A percentile compares a stretch with the other conserved stretches of the same genome.
phyloP scores from a whole-genome alignment of 2,329 filamentous ascomycete genomes.

The Hypoxylon sp. region DNA sequence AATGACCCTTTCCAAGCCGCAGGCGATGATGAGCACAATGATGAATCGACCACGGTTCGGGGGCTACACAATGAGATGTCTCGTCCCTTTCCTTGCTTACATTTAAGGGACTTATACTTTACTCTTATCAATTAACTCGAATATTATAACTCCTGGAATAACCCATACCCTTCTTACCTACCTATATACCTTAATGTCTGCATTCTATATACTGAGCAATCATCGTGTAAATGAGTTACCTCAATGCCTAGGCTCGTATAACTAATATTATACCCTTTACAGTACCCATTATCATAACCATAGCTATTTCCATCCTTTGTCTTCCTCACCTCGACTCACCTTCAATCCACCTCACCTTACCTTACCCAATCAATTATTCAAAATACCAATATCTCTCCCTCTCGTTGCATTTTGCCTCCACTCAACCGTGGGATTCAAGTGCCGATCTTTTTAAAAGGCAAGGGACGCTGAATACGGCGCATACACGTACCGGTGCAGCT shows the following conservation, averaged over 20 bases:
- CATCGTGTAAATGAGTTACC: slow-evolving; percentile 4
- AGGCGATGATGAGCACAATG: slow-evolving; percentile 33
- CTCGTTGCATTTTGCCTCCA: slow-evolving; percentile 32
- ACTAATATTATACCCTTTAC: slow-evolving; percentile 9
- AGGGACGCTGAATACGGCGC: slow-evolving; percentile 21
- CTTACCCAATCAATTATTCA: slow-evolving; percentile 26
- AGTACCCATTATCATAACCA: slow-evolving; percentile 24
- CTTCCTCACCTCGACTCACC: slow-evolving; percentile 25
- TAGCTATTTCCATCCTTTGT: slow-evolving; percentile 5
- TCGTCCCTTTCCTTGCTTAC: slow-evolving; percentile 4
- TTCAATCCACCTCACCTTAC: slow-evolving; percentile 10
- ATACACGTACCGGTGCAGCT: slow-evolving; percentile 35
- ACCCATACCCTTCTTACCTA: slow-evolving; percentile 11
- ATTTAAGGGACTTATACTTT: slow-evolving; percentile 8
- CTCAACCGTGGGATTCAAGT: slow-evolving; percentile 20
- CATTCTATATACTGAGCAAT: slow-evolving; percentile 5
- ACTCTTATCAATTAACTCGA: background rate
- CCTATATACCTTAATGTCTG: slow-evolving; percentile 2
- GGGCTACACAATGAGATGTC: slow-evolving; percentile 22
- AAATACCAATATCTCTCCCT: slow-evolving; percentile 21
- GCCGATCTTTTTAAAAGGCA: slow-evolving; percentile 39
- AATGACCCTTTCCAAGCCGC: slow-evolving; percentile 22
- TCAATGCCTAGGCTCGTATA: slow-evolving; percentile 1
- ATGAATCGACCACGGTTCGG: slow-evolving; percentile 29
- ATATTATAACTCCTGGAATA: background rate